Percentiles rank a stretch among this genome's conserved stretches.
These are phyloP conservation scores for Macrocybe gigantea DNA, from an alignment of 768 basidiomycete species.

Conservation along the genomic window DNA sequence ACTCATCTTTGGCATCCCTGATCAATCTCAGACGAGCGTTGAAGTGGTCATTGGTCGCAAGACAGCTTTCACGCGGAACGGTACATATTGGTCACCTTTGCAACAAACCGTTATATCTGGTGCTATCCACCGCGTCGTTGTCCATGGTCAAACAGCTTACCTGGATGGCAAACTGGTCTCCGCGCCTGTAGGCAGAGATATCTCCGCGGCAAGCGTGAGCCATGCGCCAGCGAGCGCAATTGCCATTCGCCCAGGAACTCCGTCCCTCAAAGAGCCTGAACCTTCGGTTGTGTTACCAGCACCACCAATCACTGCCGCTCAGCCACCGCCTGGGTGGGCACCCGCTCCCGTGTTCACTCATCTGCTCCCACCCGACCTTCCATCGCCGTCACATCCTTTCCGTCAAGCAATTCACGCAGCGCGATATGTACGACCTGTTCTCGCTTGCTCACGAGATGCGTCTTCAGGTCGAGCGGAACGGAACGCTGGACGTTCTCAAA, in stretches of 20 bases:
- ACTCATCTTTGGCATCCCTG: conserved; percentile 85
- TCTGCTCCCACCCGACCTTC: conserved; percentile 75
- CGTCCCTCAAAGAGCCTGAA: conserved; percentile 25
- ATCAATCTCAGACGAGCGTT: conserved; percentile 80
- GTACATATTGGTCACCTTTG: conserved; percentile 79
- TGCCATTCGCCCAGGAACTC: conserved; percentile 12
- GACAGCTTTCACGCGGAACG: conserved; percentile 44
- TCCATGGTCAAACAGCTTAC: conserved; percentile 85
- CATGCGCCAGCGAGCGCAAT: conserved; percentile 23
- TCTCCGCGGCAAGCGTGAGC: conserved; percentile 55
- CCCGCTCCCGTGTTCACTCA: conserved; percentile 14
- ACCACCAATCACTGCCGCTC: conserved; percentile 15
- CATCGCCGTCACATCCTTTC: conserved; percentile 89
- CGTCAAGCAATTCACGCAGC: conserved; percentile 87
- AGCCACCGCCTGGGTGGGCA: not conserved
- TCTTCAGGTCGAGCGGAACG: conserved; percentile 88
- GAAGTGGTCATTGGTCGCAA: conserved; percentile 88
- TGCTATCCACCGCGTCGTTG: conserved; percentile 82
- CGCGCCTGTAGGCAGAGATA: conserved; percentile 59
- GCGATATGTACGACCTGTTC: conserved; percentile 91
- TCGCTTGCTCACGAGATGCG: conserved; percentile 96
- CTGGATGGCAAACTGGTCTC: conserved; percentile 75
- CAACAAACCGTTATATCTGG: conserved; percentile 58
- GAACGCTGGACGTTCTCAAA: conserved; percentile 81
- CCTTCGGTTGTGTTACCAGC: conserved; percentile 19